phyloP scores from a whole-genome alignment of 2,329 filamentous ascomycete genomes.

The Ophiocordyceps camponoti-rufipedis region DNA sequence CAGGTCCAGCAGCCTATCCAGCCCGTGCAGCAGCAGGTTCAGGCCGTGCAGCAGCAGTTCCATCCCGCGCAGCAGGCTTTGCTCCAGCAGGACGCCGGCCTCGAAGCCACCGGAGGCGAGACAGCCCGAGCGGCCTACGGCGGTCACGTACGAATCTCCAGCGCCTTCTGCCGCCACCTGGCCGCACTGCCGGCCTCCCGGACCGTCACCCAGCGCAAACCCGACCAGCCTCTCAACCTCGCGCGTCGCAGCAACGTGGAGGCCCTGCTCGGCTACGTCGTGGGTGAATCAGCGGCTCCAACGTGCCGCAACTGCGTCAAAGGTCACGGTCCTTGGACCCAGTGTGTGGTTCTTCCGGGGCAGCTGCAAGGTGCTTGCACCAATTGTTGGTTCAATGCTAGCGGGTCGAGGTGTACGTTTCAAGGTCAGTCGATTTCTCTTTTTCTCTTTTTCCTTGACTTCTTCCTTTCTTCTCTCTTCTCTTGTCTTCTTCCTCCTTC shows the following conservation, averaged over 20 bases:
- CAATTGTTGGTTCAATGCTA: slow-evolving; percentile 47
- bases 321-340: slow-evolving; percentile 39
- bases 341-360: slow-evolving; percentile 38
- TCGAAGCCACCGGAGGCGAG: not conserved
- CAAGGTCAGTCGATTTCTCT: slow-evolving; percentile 29
- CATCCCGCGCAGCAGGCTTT: not conserved
- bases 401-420: slow-evolving; percentile 39
- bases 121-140: not conserved
- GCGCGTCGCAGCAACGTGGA: slow-evolving; percentile 41
- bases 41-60: not conserved
- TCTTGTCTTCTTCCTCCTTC: not conserved
- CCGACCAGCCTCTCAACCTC: slow-evolving; percentile 35
- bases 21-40: not conserved
- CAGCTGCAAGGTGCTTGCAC: slow-evolving; percentile 44
- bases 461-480: not conserved
- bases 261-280: slow-evolving; percentile 37
- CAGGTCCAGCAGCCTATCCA: not conserved
- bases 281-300: slow-evolving; percentile 26
- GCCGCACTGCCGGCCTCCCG: slow-evolving; percentile 28
- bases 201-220: slow-evolving; percentile 31
- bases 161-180: slow-evolving; percentile 35
- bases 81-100: not conserved
- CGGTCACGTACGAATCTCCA: slow-evolving; percentile 19
- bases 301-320: slow-evolving; percentile 43
- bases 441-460: not conserved